Base-by-base conservation (phyloP, 768 basidiomycete species). In the Leccinellum rugosiceps region DNA sequence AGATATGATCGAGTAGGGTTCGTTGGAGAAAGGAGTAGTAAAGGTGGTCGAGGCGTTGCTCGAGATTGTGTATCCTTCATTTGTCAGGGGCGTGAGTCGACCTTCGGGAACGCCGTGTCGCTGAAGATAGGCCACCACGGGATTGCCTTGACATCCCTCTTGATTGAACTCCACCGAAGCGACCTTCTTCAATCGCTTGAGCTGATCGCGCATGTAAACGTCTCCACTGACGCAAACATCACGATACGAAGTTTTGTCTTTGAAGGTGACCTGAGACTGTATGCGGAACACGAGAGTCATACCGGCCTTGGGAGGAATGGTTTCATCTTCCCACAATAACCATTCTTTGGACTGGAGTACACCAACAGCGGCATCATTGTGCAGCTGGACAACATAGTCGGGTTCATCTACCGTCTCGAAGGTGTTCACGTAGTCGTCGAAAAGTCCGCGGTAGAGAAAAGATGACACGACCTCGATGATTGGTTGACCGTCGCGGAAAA, bases 391-490 rank as follows among this genome's bases (percentile, higher is more conserved):
- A 28, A 85, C 70, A 72, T 96, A 97, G 63, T 95, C 92, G 0
- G 90, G 86, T 70, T 97, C 94, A 59, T 94, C 88, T 45, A 88
- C 80, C 13, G 87, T 88, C 73, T 98, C 94, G 74, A 99, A 99
- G 0, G 97, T 98, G 76, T 98, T 94, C 71, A 90, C 84, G 72
- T 85, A 98, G 78, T 98, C 97, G 66, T 76, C 79, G 77, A 98
- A 99, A 50, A 84, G 86, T 50, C 97, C 96, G 61, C 97, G 93
- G 77, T 97, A 98, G 44, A 99, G 81, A 88, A 99, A 99, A 9
- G 95, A 80, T 0, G 97, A 98, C 17, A 87, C 80, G 56, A 98
- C 95, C 72, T 98, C 92, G 56, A 98, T 91, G 72, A 97, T 88
- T 2, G 86, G 89, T 67, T 86, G 80, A 48, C 82, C 85, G 31